phyloP scores from a whole-genome alignment of 352 stramenopile species.

The Pelagophyceae sp. region DNA sequence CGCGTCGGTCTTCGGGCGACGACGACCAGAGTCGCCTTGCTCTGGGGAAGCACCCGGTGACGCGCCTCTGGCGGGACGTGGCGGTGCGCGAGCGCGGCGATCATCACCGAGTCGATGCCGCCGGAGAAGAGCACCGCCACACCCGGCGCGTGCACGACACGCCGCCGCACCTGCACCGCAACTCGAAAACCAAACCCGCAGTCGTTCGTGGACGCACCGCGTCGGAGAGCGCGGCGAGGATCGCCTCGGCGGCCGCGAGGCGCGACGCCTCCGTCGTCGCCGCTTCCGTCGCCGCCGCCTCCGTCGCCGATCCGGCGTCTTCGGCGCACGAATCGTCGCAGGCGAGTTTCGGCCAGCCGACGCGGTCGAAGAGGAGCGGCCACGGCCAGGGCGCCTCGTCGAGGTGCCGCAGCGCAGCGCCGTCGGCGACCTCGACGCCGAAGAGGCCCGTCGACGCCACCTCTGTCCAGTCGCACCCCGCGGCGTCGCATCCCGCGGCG shows the following conservation, averaged over 20 bases:
- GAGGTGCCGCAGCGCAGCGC: not conserved
- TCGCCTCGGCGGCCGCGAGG: constrained; percentile 31
- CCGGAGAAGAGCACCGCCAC: constrained; percentile 90
- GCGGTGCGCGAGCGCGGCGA: constrained; percentile 75
- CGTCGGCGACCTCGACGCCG: not conserved
- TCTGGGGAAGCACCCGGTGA: too few species aligned
- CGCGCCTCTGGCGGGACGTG: constrained; percentile 46
- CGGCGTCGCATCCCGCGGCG: too few species aligned
- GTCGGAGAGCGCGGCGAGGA: constrained; percentile 61
- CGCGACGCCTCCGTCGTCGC: not conserved
- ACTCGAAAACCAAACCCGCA: too few species aligned
- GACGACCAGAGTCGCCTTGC: too few species aligned
- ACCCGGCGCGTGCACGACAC: constrained; percentile 42
- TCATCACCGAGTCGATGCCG: constrained; percentile 86
- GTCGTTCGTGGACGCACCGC: too few species aligned
- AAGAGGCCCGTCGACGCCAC: not conserved
- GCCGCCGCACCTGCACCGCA: too few species aligned
- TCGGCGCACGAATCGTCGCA: too few species aligned
- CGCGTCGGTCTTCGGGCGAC: too few species aligned
- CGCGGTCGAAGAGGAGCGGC: not conserved
- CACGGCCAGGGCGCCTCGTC: not conserved
- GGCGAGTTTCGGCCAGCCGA: not conserved
- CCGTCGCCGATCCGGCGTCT: not conserved
- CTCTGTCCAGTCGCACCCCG: constrained; percentile 2
- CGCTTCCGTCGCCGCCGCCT: not conserved